Percentiles rank a stretch among this genome's conserved stretches.
Conservation (phyloP, 176 grass and related monocot genomes). For the Eremochloa ophiuroides region DNA sequence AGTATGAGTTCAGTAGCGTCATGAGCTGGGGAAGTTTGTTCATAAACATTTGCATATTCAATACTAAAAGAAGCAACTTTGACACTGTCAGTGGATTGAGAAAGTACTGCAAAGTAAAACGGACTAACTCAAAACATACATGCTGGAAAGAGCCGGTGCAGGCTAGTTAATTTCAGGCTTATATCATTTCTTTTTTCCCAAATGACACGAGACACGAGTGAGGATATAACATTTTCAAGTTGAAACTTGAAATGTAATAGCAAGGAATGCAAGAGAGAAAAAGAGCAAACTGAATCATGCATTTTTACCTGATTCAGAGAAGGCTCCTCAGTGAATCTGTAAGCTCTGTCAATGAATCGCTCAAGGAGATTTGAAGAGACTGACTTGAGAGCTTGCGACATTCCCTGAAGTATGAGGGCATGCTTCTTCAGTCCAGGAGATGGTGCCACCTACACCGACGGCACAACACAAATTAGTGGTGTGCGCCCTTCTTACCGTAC, state of each 20-base stretch:
- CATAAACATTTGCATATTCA: neutral
- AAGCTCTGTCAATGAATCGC: neutral
- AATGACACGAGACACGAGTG: neutral
- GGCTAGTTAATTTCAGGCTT: neutral
- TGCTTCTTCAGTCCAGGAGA: conserved; percentile 14
- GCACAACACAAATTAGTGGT: neutral
- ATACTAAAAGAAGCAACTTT: neutral
- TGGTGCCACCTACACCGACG: neutral
- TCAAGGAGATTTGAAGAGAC: neutral
- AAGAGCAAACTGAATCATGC: neutral
- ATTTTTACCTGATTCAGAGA: conserved; percentile 24
- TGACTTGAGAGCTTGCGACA: neutral
- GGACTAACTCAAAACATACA: neutral
- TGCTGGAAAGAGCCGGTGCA: neutral
- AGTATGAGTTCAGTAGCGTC: neutral
- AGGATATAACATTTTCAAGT: neutral
- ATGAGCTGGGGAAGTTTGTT: neutral
- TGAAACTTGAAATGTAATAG: too few species aligned
- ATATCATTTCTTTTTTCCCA: neutral
- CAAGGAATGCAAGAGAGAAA: too few species aligned
- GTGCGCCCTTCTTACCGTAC: neutral
- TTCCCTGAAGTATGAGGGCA: neutral
- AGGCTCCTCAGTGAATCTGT: conserved; percentile 22
- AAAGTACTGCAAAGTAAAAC: neutral
- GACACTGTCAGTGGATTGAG: neutral